phyloP scores from a whole-genome alignment of 2,329 filamentous ascomycete genomes.

The Ophiostoma quercus region DNA sequence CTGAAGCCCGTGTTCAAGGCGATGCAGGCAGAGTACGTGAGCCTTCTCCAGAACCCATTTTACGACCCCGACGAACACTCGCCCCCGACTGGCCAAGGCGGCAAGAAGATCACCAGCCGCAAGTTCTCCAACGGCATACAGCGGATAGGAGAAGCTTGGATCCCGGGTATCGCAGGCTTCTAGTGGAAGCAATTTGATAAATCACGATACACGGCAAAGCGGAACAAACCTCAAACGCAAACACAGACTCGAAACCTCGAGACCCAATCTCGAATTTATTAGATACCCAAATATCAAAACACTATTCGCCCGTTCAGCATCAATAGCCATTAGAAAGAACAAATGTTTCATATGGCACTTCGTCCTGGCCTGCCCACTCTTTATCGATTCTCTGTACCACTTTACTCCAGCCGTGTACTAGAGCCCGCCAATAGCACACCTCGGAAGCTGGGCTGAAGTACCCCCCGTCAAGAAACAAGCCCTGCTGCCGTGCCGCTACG shows the following conservation, averaged over 20 bases:
- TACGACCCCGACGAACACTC: slow-evolving; percentile 82
- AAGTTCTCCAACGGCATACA: slow-evolving; percentile 78
- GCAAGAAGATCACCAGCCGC: slow-evolving; percentile 71
- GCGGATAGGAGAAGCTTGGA: slow-evolving; percentile 80
- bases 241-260: neutral
- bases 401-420: slow-evolving; percentile 42
- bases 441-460: slow-evolving; percentile 43
- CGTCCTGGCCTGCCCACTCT: slow-evolving; percentile 35
- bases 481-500: slow-evolving; percentile 42
- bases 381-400: slow-evolving; percentile 37
- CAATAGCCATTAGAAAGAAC: slow-evolving; percentile 31
- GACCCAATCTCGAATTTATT: neutral
- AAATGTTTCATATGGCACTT: slow-evolving; percentile 41
- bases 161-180: slow-evolving; percentile 61
- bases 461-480: slow-evolving; percentile 36
- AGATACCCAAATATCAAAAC: slow-evolving; percentile 12
- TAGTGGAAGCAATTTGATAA: slow-evolving; percentile 32
- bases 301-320: neutral
- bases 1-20: slow-evolving; percentile 85
- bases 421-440: slow-evolving; percentile 45
- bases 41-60: slow-evolving; percentile 87
- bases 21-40: slow-evolving; percentile 87
- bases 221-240: neutral
- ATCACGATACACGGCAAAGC: slow-evolving; percentile 5
- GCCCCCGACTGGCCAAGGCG: slow-evolving; percentile 50